phyloP scores from a whole-genome alignment of 331 rosid species.

The Quercus tomentella region DNA sequence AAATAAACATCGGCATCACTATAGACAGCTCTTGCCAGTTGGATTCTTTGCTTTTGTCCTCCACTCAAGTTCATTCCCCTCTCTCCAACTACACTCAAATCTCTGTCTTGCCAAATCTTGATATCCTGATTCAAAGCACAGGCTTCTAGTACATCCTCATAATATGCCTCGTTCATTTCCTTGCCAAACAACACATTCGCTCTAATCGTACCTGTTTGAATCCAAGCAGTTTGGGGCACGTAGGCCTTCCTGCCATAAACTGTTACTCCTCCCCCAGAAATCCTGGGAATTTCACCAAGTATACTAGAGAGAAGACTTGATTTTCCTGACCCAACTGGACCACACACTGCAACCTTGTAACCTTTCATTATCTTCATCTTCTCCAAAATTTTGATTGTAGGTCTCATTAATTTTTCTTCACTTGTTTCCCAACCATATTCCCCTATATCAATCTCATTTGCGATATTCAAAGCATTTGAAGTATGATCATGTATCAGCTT shows the following conservation, averaged over 20 bases:
- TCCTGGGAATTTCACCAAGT: constrained; percentile 71
- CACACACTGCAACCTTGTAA: constrained; percentile 76
- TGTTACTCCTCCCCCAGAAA: constrained; percentile 49
- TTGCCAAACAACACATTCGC: constrained; percentile 79
- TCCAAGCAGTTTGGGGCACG: constrained; percentile 94
- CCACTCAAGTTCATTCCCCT: constrained; percentile 93
- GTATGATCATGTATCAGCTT: no score
- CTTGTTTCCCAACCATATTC: no score
- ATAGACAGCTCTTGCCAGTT: constrained; percentile 78
- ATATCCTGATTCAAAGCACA: constrained; percentile 65
- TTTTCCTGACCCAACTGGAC: constrained; percentile 85
- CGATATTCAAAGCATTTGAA: no score
- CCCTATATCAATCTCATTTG: no score
- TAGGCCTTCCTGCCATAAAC: constrained; percentile 62
- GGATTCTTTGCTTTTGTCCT: constrained; percentile 87
- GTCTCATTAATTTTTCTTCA: no score
- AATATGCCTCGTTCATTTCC: constrained; percentile 50
- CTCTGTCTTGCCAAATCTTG: constrained; percentile 61
- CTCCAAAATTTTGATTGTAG: no score
- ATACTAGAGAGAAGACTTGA: constrained; percentile 70
- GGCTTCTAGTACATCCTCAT: constrained; percentile 58
- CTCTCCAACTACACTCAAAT: constrained; percentile 69
- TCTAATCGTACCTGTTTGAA: constrained; percentile 77
- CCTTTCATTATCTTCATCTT: background rate
- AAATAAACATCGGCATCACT: constrained; percentile 75